A percentile compares a stretch with the other conserved stretches of the same genome.
Evolutionary conservation across 495 filamentous ascomycete species (phyloP).

Genomic region (Aspergillus ellipticus): DNA sequence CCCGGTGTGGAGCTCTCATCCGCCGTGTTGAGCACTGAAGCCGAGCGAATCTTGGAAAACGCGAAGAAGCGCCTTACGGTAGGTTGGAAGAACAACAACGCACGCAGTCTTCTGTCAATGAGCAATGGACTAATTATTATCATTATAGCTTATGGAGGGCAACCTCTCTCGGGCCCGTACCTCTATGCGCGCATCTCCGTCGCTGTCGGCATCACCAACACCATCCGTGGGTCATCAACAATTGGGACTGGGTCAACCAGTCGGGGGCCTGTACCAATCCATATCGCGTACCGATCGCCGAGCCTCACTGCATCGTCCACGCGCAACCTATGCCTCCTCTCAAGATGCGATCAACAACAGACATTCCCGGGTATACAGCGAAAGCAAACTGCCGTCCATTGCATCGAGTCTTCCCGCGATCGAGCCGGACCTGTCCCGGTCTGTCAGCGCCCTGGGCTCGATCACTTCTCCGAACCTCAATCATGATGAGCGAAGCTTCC

Average conservation of each 20-base stretch:
- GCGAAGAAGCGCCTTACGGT: conserved; percentile 86
- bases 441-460: conserved; percentile 43
- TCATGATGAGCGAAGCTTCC: conserved; percentile 40
- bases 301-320: conserved; percentile 32
- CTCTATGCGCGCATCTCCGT: conserved; percentile 59
- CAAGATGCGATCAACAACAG: conserved; percentile 42
- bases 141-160: conserved; percentile 78
- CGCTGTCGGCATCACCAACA: conserved; percentile 50
- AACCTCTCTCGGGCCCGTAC: conserved; percentile 78
- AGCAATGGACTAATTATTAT: conserved; percentile 8
- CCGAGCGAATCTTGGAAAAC: conserved; percentile 85
- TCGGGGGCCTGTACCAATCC: conserved; percentile 40
- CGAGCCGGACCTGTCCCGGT: conserved; percentile 34
- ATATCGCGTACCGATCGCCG: conserved; percentile 41
- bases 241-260: conserved; percentile 31
- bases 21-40: conserved; percentile 71
- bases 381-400: conserved; percentile 49
- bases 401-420: conserved; percentile 20
- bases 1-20: conserved; percentile 58
- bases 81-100: conserved; percentile 30
- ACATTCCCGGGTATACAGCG: conserved; percentile 55
- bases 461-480: conserved; percentile 31
- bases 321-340: conserved; percentile 31
- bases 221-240: conserved; percentile 23
- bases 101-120: not conserved